Conservation (phyloP, 768 basidiomycete genomes). For the Leucosporidium scottii region DNA sequence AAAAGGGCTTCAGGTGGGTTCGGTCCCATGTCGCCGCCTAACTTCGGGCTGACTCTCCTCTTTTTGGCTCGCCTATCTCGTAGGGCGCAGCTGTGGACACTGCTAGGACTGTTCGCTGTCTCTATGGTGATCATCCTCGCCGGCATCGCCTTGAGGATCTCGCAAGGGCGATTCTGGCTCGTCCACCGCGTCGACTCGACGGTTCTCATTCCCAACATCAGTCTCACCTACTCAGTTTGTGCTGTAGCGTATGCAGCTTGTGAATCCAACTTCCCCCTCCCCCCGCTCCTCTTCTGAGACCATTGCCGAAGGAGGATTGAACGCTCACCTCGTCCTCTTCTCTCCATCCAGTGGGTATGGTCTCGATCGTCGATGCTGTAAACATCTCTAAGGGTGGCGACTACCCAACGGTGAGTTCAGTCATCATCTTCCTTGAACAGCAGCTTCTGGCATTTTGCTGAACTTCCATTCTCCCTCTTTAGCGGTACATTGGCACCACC, state of each 20-base stretch:
- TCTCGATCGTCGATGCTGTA: constrained; percentile 1
- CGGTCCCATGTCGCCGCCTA: no score
- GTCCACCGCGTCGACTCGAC: constrained; percentile 11
- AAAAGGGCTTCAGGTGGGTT: no score
- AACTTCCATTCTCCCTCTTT: no score
- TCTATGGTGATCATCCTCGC: not conserved
- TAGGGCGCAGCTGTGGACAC: no score
- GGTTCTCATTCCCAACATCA: constrained; percentile 11
- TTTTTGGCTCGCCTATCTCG: no score
- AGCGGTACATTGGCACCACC: not conserved
- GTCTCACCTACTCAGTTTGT: constrained; percentile 5
- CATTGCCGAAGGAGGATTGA: no score
- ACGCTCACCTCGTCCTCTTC: no score
- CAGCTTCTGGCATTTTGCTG: no score
- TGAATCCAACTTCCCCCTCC: not conserved
- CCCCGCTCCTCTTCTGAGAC: no score
- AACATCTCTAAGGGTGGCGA: not conserved
- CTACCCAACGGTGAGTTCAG: not conserved
- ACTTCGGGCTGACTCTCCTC: no score
- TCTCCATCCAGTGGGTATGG: constrained; percentile 5
- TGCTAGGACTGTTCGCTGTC: no score
- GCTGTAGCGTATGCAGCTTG: constrained; percentile 5
- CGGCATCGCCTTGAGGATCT: constrained; percentile 3
- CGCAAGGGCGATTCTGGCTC: constrained; percentile 10
- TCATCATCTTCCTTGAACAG: not conserved